Percentiles rank a stretch among this genome's conserved stretches.
Evolutionary conservation across 139 green algal genomes (phyloP).

Genomic region (Coelastrella sp.): DNA sequence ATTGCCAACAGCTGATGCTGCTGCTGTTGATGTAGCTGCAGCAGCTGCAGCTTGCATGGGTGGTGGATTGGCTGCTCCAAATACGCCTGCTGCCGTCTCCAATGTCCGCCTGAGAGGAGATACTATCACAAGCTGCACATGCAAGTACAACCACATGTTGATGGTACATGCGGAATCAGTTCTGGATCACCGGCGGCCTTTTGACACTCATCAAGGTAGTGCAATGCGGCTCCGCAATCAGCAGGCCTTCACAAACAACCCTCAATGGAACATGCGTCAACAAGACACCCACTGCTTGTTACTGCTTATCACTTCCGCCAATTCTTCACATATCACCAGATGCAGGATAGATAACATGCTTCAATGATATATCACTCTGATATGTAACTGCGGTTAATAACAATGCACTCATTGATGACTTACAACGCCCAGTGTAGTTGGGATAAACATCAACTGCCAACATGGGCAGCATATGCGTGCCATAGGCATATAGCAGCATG

Average conservation of each 20-base stretch:
- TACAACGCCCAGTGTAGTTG: neutral
- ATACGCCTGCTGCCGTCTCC: constrained; percentile 38
- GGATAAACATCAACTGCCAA: too few species aligned
- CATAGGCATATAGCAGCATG: too few species aligned
- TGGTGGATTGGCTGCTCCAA: constrained; percentile 11
- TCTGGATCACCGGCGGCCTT: neutral
- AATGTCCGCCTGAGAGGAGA: constrained; percentile 23
- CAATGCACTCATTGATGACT: neutral
- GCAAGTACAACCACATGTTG: neutral
- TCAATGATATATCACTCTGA: too few species aligned
- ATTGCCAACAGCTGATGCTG: neutral
- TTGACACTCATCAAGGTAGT: too few species aligned
- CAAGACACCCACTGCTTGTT: too few species aligned
- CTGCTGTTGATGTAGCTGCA: constrained; percentile 17
- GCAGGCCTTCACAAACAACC: too few species aligned
- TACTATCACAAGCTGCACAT: constrained; percentile 30
- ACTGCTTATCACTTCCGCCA: too few species aligned
- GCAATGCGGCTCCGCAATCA: too few species aligned
- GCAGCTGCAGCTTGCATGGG: constrained; percentile 7
- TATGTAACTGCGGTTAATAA: too few species aligned
- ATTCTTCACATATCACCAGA: too few species aligned
- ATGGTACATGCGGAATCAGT: neutral
- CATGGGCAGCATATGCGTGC: neutral
- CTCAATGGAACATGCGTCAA: too few species aligned
- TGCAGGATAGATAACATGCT: too few species aligned